Evolutionary conservation across 768 basidiomycete genomes (phyloP).

Genomic region (Hortiboletus campestris): DNA sequence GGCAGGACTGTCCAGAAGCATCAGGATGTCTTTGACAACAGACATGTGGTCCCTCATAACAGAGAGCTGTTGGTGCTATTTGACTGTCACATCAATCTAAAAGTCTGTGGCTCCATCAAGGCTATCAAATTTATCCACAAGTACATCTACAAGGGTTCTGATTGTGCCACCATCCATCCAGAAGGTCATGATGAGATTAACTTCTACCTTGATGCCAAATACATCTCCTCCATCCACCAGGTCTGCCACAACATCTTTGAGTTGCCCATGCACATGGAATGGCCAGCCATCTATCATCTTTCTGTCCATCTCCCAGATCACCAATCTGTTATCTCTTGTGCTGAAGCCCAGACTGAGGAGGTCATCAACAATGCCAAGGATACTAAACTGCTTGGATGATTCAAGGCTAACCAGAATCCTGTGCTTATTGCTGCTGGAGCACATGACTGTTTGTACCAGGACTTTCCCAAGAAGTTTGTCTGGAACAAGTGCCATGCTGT

Average conservation of each 20-base stretch:
- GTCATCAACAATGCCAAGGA: neutral
- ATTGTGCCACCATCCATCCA: neutral
- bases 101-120: conserved; percentile 37
- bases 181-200: neutral
- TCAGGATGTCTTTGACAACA: neutral
- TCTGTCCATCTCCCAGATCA: neutral
- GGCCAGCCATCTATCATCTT: conserved; percentile 5
- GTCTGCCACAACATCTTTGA: conserved; percentile 1
- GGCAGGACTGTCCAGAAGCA: conserved; percentile 27
- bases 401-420: neutral
- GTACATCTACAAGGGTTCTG: conserved; percentile 42
- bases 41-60: conserved; percentile 41
- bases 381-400: neutral
- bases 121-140: conserved; percentile 39
- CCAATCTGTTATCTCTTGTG: neutral
- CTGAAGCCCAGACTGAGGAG: neutral
- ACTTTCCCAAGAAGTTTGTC: conserved; percentile 33
- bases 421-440: neutral
- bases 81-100: conserved; percentile 51
- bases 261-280: conserved; percentile 4
- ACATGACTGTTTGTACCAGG: conserved; percentile 28
- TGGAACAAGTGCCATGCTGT: conserved; percentile 16
- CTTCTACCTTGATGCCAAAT: neutral
- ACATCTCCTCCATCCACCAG: neutral
- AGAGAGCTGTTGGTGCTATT: conserved; percentile 35